phyloP scores from a whole-genome alignment of 805 yeast species.

The Pichia eremophila region DNA sequence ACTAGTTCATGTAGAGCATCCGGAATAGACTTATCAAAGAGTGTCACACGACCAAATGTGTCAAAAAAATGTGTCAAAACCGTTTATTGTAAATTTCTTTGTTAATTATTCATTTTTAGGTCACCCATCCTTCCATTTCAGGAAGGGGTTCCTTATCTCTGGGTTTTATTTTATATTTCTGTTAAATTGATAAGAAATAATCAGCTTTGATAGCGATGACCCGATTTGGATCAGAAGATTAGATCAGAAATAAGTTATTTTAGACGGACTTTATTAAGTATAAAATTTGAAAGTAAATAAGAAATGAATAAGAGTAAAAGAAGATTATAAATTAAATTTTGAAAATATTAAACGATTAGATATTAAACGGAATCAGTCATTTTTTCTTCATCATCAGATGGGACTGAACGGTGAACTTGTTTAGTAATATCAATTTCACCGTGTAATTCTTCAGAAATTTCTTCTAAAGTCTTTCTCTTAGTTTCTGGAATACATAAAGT shows the following conservation, averaged over 20 bases:
- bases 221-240: too few relatives aligned
- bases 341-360: neutral
- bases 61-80: neutral
- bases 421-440: conserved; percentile 51
- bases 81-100: neutral
- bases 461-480: conserved; percentile 82
- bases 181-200: too few relatives aligned
- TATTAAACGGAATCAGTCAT: conserved; percentile 14
- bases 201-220: too few relatives aligned
- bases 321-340: too few relatives aligned
- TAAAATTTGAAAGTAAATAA: neutral
- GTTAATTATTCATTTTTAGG: neutral
- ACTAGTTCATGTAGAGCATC: neutral
- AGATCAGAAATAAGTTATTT: too few relatives aligned
- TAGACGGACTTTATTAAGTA: too few relatives aligned
- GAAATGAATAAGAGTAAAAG: neutral
- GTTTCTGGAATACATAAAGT: conserved; percentile 78
- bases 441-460: conserved; percentile 69
- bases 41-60: neutral
- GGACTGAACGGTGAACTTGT: conserved; percentile 13
- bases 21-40: neutral
- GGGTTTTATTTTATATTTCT: too few relatives aligned
- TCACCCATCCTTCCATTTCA: neutral
- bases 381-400: conserved; percentile 22
- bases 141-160: neutral